Evolutionary conservation across 2,329 filamentous ascomycete species (phyloP).

Genomic region (Cadophora luteo-olivacea): DNA sequence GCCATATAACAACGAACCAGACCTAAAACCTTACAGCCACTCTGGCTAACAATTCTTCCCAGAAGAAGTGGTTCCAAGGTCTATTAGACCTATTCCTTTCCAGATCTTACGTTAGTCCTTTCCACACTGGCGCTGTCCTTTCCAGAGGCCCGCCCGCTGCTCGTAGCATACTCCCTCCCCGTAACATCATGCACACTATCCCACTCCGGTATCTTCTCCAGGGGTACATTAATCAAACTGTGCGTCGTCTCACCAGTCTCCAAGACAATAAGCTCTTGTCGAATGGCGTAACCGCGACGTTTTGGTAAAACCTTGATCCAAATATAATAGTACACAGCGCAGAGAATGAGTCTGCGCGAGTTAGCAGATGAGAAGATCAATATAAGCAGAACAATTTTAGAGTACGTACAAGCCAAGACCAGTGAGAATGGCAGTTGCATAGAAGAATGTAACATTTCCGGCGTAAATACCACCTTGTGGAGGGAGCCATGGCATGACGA

Average conservation of each 20-base stretch:
- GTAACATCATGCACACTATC: conserved; percentile 61
- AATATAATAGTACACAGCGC: conserved; percentile 61
- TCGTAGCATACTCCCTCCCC: conserved; percentile 19
- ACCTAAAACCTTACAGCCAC: not conserved
- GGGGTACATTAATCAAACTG: conserved; percentile 59
- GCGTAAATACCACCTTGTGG: conserved; percentile 63
- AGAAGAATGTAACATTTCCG: conserved; percentile 76
- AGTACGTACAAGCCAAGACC: conserved; percentile 67
- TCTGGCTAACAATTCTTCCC: not conserved
- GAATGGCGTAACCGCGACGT: conserved; percentile 58
- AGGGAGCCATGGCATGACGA: conserved; percentile 77
- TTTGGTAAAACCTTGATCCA: conserved; percentile 65
- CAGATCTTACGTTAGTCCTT: not conserved
- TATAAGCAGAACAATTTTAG: conserved; percentile 1
- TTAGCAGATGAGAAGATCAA: conserved; percentile 3
- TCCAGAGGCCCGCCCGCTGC: not conserved
- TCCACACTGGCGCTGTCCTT: conserved; percentile 2
- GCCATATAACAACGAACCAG: not conserved
- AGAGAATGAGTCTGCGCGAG: conserved; percentile 53
- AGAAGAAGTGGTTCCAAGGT: not conserved
- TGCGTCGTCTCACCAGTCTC: conserved; percentile 55
- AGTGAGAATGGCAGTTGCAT: conserved; percentile 70
- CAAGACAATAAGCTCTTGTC: conserved; percentile 59
- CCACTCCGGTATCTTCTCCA: conserved; percentile 59
- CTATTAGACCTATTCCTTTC: not conserved